Base-by-base conservation (phyloP, 2,329 filamentous ascomycete species). In the Scytalidium lignicola region DNA sequence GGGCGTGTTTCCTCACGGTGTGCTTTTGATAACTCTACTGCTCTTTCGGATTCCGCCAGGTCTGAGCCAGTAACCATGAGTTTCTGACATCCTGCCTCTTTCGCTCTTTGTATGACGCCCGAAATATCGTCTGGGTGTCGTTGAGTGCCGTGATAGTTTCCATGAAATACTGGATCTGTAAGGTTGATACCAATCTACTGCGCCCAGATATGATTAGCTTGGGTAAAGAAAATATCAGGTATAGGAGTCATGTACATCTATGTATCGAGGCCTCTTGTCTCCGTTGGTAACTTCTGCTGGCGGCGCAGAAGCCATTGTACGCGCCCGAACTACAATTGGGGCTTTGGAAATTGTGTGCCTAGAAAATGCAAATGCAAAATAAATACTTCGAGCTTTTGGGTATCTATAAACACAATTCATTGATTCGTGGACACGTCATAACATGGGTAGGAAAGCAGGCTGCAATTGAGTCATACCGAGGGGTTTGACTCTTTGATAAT, bases 11-110 rank as follows among this genome's bases (percentile, higher is more conserved):
- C n/a, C 83, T 53, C 72, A 92, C 88, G 83, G 64, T 92, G 85
- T 57, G 85, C 75, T 58, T 82, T 74, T 2, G 90, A 83, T 22
- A 97, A 75, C 41, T 83, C 71, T 9, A 96, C 70, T 0, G 90
- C 90, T 55, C 88, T 80, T 54, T 80, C 71, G 2, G 88, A 91
- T 67, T 91, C 90, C 46, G 75, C 73, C 44, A 97, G 76, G 64
- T 93, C 89, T 1, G 90, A 96, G 18, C 93, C 93, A 0, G 93
- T 99, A 28, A 97, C 80, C 74, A 99, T 92, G 61, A 99, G 80
- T 62, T 96, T 96, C 51, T 78, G 73, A 65, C 91, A 96, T 37
- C 93, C 92, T 2, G 86, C 83, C 55, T 88, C 80, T 15, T 78
- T 70, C 3, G 90, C 90, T 55, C 93, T 80, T 55, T 85, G 74